Evolutionary conservation across 2,329 filamentous ascomycete genomes (phyloP), one percentile per base, ranked within the genome.

Genomic region (Cladorrhinum sp.): DNA sequence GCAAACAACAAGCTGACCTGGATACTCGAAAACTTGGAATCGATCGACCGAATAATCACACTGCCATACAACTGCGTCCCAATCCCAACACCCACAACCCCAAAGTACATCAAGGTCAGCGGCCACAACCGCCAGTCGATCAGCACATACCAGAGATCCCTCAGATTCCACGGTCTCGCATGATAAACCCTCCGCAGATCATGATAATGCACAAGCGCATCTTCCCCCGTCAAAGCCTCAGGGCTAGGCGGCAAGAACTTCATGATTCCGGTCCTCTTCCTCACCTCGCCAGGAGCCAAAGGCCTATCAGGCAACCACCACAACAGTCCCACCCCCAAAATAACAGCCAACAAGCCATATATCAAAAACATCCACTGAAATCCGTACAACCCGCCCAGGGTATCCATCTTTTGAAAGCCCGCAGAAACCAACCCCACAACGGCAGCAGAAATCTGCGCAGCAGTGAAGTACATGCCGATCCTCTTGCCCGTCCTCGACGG

Each of bases 361-460:
- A 96, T 75, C 51, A 96, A 81, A 71, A 96, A 96, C 92, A 96
- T 96, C 90, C 90, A 95, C 65, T 90, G 88, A 71, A 92, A 93
- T 3, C 92, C 92, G 2, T 91, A 89, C 0, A 96, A 80, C 0
- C 91, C 91, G 2, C 84, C 81, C 0, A 82, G 70, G 0, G 90
- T 91, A 69, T 96, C 92, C 90, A 96, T 96, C 70, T 93, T 79
- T 74, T 96, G 92, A 71, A 96, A 96, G 0, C 92, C 92, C 0
- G 92, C 92, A 9, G 91, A 96, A 4, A 96, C 92, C 2, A 96
- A 82, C 1, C 92, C 92, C 2, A 96, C 92, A 0, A 96, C 92
- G 0, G 92, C 90, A 1, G 92, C 92, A 2, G 92, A 96, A 24
- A 96, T 85, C 72, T 96, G 92, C 0, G 91, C 85, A 1, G 92